A percentile compares a stretch with the other conserved stretches of the same genome.
Conservation (phyloP, 148 eudicot genomes). For the Vaccinium darrowii region DNA sequence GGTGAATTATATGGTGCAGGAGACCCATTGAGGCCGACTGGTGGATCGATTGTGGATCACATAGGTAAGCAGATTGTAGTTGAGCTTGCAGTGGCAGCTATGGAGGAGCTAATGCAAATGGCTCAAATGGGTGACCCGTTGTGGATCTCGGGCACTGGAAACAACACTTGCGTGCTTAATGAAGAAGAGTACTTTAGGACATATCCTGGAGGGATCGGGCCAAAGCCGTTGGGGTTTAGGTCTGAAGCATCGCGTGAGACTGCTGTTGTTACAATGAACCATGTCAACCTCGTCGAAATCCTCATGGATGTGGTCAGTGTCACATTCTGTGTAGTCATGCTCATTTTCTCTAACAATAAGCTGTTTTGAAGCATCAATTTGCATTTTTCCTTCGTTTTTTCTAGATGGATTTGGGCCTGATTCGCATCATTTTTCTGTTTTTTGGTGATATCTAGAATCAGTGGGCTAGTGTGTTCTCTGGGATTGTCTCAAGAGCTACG, state of each 20-base stretch:
- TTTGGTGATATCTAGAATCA: constrained; percentile 30
- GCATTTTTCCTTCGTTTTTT: too few relatives aligned
- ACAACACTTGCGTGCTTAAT: constrained; percentile 16
- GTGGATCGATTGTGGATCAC: constrained; percentile 26
- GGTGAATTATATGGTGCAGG: constrained; percentile 23
- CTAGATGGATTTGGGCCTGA: not conserved
- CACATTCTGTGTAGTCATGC: not conserved
- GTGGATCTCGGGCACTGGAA: constrained; percentile 31
- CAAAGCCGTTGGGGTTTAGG: constrained; percentile 26
- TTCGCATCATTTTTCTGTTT: not conserved
- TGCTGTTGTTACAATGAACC: constrained; percentile 39
- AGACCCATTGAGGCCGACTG: constrained; percentile 28
- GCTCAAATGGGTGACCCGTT: constrained; percentile 37
- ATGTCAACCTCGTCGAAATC: constrained; percentile 36
- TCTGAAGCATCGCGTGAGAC: constrained; percentile 42
- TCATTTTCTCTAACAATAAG: too few relatives aligned
- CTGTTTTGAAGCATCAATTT: too few relatives aligned
- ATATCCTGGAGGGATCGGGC: constrained; percentile 38
- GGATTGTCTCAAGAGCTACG: constrained; percentile 44
- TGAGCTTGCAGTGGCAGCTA: constrained; percentile 47
- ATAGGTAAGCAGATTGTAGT: constrained; percentile 27
- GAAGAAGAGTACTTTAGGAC: constrained; percentile 41
- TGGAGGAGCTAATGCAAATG: constrained; percentile 43
- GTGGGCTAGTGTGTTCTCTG: constrained; percentile 44
- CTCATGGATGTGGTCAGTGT: constrained; percentile 54